These are phyloP conservation scores for Papiliotrema nemorosa DNA, from an alignment of 1,284 basidiomycete species.

Conservation along the genomic window DNA sequence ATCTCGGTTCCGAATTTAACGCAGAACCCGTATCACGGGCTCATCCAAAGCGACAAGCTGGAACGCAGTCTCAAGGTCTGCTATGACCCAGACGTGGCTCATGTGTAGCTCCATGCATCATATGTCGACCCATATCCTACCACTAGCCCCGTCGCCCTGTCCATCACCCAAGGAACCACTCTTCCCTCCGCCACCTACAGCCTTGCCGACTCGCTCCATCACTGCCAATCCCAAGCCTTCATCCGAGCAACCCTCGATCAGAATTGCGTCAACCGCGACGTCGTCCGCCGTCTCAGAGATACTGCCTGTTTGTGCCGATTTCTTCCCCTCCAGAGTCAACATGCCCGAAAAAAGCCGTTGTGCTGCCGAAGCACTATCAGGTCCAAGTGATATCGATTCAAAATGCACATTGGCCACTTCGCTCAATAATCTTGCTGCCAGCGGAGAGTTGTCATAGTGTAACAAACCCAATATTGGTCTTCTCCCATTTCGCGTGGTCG, in stretches of 20 bases:
- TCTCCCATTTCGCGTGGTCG: constrained; percentile 1
- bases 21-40: too few species aligned
- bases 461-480: constrained; percentile 61
- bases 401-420: constrained; percentile 15
- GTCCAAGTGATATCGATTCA: constrained; percentile 58
- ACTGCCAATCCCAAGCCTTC: constrained; percentile 84
- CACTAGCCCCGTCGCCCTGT: constrained; percentile 5
- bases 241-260: constrained; percentile 83
- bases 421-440: constrained; percentile 9
- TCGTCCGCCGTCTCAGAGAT: constrained; percentile 9
- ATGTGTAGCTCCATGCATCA: too few species aligned
- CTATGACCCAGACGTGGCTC: too few species aligned
- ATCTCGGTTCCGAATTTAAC: too few species aligned
- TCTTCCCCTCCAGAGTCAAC: constrained; percentile 63
- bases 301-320: neutral
- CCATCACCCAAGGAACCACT: constrained; percentile 28
- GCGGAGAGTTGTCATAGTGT: constrained; percentile 61
- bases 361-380: constrained; percentile 67
- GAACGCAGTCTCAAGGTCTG: too few species aligned
- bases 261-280: constrained; percentile 72
- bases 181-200: constrained; percentile 60
- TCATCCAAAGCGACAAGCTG: too few species aligned
- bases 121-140: constrained; percentile 31
- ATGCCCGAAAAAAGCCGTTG: constrained; percentile 84
- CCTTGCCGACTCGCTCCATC: constrained; percentile 97